A percentile compares a stretch with the other conserved stretches of the same genome.
Conservation (phyloP, 2,329 filamentous ascomycete genomes). For the Thermothelomyces thermophilus region DNA sequence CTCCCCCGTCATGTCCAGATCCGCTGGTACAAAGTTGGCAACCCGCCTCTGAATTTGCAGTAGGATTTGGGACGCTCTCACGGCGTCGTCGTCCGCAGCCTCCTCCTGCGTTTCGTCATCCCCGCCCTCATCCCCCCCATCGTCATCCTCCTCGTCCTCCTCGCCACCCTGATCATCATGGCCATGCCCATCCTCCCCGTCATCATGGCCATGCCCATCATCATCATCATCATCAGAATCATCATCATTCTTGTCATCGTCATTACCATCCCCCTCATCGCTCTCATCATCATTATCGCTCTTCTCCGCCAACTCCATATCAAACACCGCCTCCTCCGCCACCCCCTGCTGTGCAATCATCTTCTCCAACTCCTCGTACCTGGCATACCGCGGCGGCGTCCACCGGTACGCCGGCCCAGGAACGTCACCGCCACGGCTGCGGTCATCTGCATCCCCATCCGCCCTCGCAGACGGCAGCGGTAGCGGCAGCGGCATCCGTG, state of each 20-base stretch:
- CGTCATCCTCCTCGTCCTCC: background rate
- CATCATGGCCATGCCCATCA: background rate
- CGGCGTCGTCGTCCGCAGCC: too few relatives aligned
- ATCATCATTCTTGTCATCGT: background rate
- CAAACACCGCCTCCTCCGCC: background rate
- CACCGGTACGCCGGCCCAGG: background rate
- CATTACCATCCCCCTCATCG: background rate
- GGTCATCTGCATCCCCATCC: too few relatives aligned
- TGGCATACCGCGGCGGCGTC: background rate
- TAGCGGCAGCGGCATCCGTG: background rate
- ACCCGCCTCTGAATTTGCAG: background rate
- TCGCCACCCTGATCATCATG: background rate
- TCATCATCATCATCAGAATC: background rate
- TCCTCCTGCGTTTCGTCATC: background rate
- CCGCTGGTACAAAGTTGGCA: background rate
- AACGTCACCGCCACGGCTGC: too few relatives aligned
- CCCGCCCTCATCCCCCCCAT: background rate
- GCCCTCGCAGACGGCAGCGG: too few relatives aligned
- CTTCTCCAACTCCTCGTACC: background rate
- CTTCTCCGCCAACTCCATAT: background rate
- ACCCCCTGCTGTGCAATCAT: background rate
- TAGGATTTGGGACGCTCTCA: background rate
- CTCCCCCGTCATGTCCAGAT: background rate
- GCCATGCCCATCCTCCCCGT: background rate
- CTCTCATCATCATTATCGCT: background rate